phyloP scores from a whole-genome alignment of 441 rosid species.

The Erodium texanum region DNA sequence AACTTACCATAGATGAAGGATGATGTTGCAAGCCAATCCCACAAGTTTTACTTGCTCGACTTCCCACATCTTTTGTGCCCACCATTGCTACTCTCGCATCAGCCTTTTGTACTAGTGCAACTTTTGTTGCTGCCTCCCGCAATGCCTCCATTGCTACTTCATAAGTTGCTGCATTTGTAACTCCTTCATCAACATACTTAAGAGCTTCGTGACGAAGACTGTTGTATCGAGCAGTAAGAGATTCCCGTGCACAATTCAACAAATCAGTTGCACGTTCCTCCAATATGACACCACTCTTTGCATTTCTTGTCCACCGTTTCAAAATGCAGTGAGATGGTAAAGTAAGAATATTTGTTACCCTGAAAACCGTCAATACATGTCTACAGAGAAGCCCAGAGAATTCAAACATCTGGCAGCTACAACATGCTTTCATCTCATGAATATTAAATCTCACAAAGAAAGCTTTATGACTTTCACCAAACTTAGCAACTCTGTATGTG shows the following conservation, averaged over 20 bases:
- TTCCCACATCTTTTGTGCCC: constrained; percentile 18
- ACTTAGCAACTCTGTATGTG: constrained; percentile 89
- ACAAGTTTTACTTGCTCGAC: constrained; percentile 7
- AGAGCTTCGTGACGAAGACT: constrained; percentile 72
- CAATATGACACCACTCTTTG: constrained; percentile 43
- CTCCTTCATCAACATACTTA: constrained; percentile 81
- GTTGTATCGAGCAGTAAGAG: constrained; percentile 54
- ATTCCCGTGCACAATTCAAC: constrained; percentile 48
- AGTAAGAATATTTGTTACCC: constrained; percentile 85
- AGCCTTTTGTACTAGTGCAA: constrained; percentile 55
- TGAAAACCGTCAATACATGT: constrained; percentile 93
- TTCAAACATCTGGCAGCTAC: constrained; percentile 86
- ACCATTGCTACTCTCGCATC: constrained; percentile 53
- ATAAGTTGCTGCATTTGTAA: constrained; percentile 57
- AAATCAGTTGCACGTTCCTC: constrained; percentile 35
- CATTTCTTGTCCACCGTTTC: constrained; percentile 84
- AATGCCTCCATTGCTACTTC: constrained; percentile 50
- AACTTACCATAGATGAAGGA: constrained; percentile 20
- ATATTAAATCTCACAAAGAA: constrained; percentile 64
- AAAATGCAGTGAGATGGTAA: constrained; percentile 74
- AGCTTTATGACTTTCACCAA: constrained; percentile 70
- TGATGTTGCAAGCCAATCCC: constrained; percentile 10
- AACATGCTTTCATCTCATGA: constrained; percentile 70
- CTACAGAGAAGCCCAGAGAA: constrained; percentile 51
- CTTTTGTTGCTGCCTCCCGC: constrained; percentile 62